These are phyloP conservation scores for Daldinia loculata DNA, from an alignment of 495 filamentous ascomycete species.

Conservation along the genomic window DNA sequence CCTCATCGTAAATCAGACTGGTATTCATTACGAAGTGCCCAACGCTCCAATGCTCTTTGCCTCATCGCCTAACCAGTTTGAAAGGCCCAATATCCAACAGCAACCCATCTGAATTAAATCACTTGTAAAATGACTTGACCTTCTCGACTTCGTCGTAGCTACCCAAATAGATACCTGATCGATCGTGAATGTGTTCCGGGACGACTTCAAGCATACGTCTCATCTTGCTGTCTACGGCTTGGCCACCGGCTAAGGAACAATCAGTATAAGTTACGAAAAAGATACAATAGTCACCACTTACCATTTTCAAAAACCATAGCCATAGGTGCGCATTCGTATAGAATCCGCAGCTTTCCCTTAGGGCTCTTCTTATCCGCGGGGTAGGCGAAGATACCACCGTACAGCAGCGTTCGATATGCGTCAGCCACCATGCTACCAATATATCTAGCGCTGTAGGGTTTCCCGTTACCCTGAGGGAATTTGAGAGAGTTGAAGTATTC, in stretches of 20 bases:
- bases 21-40: slow-evolving; percentile 13
- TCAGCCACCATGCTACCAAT: slow-evolving; percentile 99
- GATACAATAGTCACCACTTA: slow-evolving; percentile 53
- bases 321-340: slow-evolving; percentile 99
- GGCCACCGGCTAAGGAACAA: slow-evolving; percentile 73
- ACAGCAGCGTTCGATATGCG: slow-evolving; percentile 93
- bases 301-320: slow-evolving; percentile 99
- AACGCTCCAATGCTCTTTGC: slow-evolving; percentile 24
- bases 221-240: slow-evolving; percentile 90
- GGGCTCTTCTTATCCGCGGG: slow-evolving; percentile 97
- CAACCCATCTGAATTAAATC: slow-evolving; percentile 12
- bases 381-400: slow-evolving; percentile 97
- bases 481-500: slow-evolving; percentile 90
- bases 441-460: slow-evolving; percentile 94
- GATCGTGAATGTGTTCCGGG: slow-evolving; percentile 94
- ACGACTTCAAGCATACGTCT: slow-evolving; percentile 87
- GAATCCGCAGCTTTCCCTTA: slow-evolving; percentile 95
- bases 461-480: slow-evolving; percentile 71
- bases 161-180: slow-evolving; percentile 94
- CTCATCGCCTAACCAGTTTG: slow-evolving; percentile 16
- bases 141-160: slow-evolving; percentile 95
- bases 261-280: slow-evolving; percentile 19
- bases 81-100: slow-evolving; percentile 4
- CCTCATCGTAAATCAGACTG: slow-evolving; percentile 1
- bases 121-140: slow-evolving; percentile 73